Evolutionary conservation across 371 early-diverging fungal species (phyloP).

Genomic region (Mortierella sp.): DNA sequence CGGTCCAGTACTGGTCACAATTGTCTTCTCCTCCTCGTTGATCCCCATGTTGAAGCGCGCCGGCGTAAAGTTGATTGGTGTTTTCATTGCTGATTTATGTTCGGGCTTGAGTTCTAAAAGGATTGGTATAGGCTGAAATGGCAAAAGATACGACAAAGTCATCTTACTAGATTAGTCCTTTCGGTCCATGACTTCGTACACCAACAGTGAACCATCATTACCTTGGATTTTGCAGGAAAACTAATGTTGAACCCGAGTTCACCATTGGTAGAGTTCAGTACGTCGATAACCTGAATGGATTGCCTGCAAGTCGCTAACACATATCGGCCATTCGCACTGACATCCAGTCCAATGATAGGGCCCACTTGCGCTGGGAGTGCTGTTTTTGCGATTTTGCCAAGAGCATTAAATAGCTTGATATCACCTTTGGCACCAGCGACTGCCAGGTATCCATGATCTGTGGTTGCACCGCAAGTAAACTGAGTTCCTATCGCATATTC

Average conservation of each 20-base stretch:
- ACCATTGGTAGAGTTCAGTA: conserved; percentile 56
- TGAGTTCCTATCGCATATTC: conserved; percentile 72
- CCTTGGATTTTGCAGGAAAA: conserved; percentile 67
- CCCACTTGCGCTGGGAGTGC: conserved; percentile 83
- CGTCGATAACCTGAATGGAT: conserved; percentile 85
- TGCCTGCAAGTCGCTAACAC: conserved; percentile 89
- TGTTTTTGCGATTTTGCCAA: conserved; percentile 89
- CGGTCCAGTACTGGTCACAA: conserved; percentile 87
- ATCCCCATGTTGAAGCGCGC: conserved; percentile 91
- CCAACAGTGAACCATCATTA: conserved; percentile 14
- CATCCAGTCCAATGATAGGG: conserved; percentile 87
- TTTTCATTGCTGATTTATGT: conserved; percentile 85
- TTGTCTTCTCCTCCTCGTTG: conserved; percentile 74
- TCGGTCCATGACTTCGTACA: too few relatives aligned
- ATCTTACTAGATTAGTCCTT: neutral
- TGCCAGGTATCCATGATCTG: conserved; percentile 86
- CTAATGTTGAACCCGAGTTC: conserved; percentile 69
- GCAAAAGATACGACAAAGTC: neutral
- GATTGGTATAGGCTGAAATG: conserved; percentile 71
- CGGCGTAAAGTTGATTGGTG: conserved; percentile 81
- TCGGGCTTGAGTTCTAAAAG: conserved; percentile 89
- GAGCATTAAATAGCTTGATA: conserved; percentile 82
- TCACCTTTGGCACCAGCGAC: conserved; percentile 92
- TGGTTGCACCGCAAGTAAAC: conserved; percentile 84
- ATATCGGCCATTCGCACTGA: conserved; percentile 86